Conservation (phyloP, 306 rosid species). For the Quercus aquifolioides region DNA sequence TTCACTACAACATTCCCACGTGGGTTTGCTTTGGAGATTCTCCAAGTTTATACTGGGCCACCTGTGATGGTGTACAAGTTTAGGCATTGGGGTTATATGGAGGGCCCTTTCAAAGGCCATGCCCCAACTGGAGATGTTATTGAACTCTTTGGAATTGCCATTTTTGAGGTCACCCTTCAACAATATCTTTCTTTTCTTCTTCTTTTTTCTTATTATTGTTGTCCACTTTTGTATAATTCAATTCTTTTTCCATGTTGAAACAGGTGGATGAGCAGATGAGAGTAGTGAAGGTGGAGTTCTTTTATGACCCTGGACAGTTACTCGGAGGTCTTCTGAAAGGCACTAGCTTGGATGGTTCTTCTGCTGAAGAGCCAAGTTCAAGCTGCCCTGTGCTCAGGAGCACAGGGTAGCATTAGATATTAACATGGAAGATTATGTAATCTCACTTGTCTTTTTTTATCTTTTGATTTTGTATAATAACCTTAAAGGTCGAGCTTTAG, state of each 20-base stretch:
- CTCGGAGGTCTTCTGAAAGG: conserved; percentile 63
- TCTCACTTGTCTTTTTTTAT: too few species aligned
- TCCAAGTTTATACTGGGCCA: conserved; percentile 53
- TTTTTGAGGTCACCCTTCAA: conserved; percentile 36
- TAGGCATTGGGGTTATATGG: conserved; percentile 79
- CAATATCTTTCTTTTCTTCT: neutral
- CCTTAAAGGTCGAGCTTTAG: too few species aligned
- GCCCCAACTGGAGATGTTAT: conserved; percentile 51
- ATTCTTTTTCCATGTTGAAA: neutral
- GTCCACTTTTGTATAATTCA: neutral
- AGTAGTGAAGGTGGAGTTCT: conserved; percentile 62
- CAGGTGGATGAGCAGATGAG: conserved; percentile 53
- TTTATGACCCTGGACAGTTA: conserved; percentile 60
- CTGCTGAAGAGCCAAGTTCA: conserved; percentile 27
- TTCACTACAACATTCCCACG: conserved; percentile 61
- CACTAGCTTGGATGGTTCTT: conserved; percentile 22
- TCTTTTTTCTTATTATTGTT: neutral
- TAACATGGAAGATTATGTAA: neutral
- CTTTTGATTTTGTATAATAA: too few species aligned
- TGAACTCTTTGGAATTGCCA: conserved; percentile 48
- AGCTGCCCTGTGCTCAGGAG: conserved; percentile 46
- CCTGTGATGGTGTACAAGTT: conserved; percentile 58
- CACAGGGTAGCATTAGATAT: conserved; percentile 29
- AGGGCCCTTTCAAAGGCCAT: conserved; percentile 69
- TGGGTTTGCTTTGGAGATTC: conserved; percentile 62